A percentile compares a stretch with the other conserved stretches of the same genome.
These are phyloP conservation scores for Hortiboletus rubellus DNA, from an alignment of 1,284 basidiomycete species.

Conservation along the genomic window DNA sequence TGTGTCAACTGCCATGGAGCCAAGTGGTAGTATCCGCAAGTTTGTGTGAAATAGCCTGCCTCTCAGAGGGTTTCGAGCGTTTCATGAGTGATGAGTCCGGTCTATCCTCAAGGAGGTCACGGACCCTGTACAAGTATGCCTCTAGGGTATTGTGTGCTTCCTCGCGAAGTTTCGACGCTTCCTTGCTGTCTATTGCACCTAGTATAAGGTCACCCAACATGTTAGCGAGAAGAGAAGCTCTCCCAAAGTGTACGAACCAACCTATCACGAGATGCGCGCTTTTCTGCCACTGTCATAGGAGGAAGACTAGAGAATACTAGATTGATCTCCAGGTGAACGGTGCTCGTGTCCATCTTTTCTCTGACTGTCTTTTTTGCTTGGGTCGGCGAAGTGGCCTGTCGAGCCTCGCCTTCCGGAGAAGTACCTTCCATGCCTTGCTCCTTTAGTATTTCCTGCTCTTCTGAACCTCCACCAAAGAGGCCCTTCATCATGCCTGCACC, in stretches of 20 bases:
- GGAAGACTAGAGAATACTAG: slow-evolving; percentile 62
- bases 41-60: slow-evolving; percentile 62
- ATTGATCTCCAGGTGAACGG: slow-evolving; percentile 64
- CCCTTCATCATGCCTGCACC: slow-evolving; percentile 76
- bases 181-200: slow-evolving; percentile 75
- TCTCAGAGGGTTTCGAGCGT: slow-evolving; percentile 75
- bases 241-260: slow-evolving; percentile 27
- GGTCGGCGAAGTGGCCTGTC: slow-evolving; percentile 21
- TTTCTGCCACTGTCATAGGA: slow-evolving; percentile 73
- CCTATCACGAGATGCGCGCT: slow-evolving; percentile 69
- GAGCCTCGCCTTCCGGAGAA: slow-evolving; percentile 26
- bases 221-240: not conserved
- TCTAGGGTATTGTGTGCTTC: slow-evolving; percentile 94
- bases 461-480: slow-evolving; percentile 67
- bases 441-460: slow-evolving; percentile 28
- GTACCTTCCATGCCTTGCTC: slow-evolving; percentile 20
- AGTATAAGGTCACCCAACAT: slow-evolving; percentile 50
- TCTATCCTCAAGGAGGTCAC: slow-evolving; percentile 77
- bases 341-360: slow-evolving; percentile 43
- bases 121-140: slow-evolving; percentile 87
- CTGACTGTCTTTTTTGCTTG: slow-evolving; percentile 42
- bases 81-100: slow-evolving; percentile 72
- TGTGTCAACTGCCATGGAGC: slow-evolving; percentile 84
- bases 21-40: slow-evolving; percentile 76
- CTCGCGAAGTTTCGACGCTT: slow-evolving; percentile 79